Conservation (phyloP, 108 stramenopile species). For the Thalassiosira profunda region DNA sequence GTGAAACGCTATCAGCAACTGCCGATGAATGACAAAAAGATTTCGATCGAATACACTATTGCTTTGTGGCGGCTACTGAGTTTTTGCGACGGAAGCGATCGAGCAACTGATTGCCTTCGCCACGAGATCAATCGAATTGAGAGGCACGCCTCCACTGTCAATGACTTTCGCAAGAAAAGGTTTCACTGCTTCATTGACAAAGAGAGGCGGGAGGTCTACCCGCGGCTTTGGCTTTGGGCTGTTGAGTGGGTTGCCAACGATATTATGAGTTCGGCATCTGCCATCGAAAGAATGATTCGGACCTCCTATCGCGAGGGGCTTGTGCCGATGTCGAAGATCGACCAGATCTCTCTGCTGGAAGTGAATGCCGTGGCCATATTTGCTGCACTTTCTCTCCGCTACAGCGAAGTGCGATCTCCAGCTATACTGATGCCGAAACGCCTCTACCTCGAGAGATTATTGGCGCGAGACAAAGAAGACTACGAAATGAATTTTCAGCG, state of each 20-base stretch:
- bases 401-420: slow-evolving; percentile 16
- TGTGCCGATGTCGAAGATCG: not conserved
- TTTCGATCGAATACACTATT: not conserved
- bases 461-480: slow-evolving; percentile 10
- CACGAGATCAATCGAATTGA: slow-evolving; percentile 13
- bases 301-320: slow-evolving; percentile 13
- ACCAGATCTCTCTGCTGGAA: slow-evolving; percentile 20
- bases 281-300: slow-evolving; percentile 12
- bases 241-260: slow-evolving; percentile 6
- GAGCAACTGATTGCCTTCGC: not conserved
- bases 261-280: slow-evolving; percentile 20
- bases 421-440: slow-evolving; percentile 9
- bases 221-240: slow-evolving; percentile 23
- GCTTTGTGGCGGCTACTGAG: not conserved
- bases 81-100: not conserved
- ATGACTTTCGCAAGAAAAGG: not conserved
- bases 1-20: not conserved
- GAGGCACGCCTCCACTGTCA: not conserved
- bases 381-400: slow-evolving; percentile 17
- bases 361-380: slow-evolving; percentile 10
- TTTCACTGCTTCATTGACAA: slow-evolving; percentile 2
- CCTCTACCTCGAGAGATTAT: not conserved
- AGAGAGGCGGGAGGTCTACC: not conserved
- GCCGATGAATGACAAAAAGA: not conserved
- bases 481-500: not conserved